A percentile compares a stretch with the other conserved stretches of the same genome.
Conservation (phyloP, 306 rosid species). For the Rosa multiflora region DNA sequence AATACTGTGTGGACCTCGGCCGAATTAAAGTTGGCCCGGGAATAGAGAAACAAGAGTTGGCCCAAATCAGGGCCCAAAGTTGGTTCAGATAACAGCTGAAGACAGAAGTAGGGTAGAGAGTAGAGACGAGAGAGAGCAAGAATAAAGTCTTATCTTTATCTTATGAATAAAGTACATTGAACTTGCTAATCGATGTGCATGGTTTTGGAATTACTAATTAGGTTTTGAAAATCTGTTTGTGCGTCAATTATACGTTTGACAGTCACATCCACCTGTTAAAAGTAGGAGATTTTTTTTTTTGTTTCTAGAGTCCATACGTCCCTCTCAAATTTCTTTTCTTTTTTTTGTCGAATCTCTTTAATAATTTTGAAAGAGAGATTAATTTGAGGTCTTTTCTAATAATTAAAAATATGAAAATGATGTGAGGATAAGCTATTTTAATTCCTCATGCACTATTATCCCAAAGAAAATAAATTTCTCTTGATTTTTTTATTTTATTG, state of each 20-base stretch:
- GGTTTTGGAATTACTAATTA: neutral
- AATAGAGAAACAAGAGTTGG: neutral
- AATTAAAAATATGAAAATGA: neutral
- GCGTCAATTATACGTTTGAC: neutral
- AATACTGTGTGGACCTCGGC: neutral
- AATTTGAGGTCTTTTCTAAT: neutral
- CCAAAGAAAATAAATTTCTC: too few species aligned
- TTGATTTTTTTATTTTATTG: too few species aligned
- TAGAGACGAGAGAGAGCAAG: neutral
- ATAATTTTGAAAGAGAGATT: too few species aligned
- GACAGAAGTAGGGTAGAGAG: neutral
- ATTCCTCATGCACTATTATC: too few species aligned
- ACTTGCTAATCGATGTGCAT: neutral
- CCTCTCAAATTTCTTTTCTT: neutral
- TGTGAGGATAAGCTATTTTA: neutral
- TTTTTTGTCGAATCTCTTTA: too few species aligned
- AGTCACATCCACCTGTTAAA: neutral
- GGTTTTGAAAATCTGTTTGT: neutral
- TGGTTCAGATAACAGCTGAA: neutral
- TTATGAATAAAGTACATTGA: neutral
- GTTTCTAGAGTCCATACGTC: neutral
- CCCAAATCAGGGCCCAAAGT: neutral
- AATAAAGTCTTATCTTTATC: neutral
- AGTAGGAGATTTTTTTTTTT: neutral
- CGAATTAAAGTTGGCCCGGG: neutral